A percentile compares a stretch with the other conserved stretches of the same genome.
Evolutionary conservation across 164 flowering plant genomes (phyloP).

Genomic region (Umbilicus rupestris): DNA sequence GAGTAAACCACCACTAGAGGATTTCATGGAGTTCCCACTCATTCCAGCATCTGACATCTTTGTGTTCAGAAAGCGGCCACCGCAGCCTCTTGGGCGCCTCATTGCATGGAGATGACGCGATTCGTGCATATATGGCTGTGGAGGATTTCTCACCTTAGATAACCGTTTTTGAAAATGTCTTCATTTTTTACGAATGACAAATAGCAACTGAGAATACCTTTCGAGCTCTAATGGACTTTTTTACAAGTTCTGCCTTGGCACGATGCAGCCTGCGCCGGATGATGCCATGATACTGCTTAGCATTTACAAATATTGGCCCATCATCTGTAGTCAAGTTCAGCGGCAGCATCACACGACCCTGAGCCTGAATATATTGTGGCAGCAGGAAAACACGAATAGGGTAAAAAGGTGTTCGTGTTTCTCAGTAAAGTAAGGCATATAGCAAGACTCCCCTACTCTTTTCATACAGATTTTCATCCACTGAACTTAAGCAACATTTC

Average conservation of each 20-base stretch:
- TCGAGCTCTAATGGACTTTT: slow-evolving; percentile 35
- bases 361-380: slow-evolving; percentile 8
- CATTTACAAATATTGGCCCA: slow-evolving; percentile 75
- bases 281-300: slow-evolving; percentile 86
- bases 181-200: not conserved
- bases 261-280: slow-evolving; percentile 70
- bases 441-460: not conserved
- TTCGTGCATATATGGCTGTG: slow-evolving; percentile 75
- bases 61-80: slow-evolving; percentile 80
- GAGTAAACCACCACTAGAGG: slow-evolving; percentile 8
- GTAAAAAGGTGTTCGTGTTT: not conserved
- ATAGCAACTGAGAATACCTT: slow-evolving; percentile 39
- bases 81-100: slow-evolving; percentile 82
- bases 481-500: too few species aligned
- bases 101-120: slow-evolving; percentile 91
- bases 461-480: not conserved
- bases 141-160: not conserved
- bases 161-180: not conserved
- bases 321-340: slow-evolving; percentile 42
- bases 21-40: slow-evolving; percentile 19
- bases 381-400: not conserved
- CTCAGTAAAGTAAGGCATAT: not conserved
- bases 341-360: slow-evolving; percentile 75
- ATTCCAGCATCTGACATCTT: slow-evolving; percentile 23
- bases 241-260: slow-evolving; percentile 59